Evolutionary conservation across 257 asterid species (phyloP), one percentile per base, ranked within the genome.

Genomic region (Oldenlandia corymbosa): DNA sequence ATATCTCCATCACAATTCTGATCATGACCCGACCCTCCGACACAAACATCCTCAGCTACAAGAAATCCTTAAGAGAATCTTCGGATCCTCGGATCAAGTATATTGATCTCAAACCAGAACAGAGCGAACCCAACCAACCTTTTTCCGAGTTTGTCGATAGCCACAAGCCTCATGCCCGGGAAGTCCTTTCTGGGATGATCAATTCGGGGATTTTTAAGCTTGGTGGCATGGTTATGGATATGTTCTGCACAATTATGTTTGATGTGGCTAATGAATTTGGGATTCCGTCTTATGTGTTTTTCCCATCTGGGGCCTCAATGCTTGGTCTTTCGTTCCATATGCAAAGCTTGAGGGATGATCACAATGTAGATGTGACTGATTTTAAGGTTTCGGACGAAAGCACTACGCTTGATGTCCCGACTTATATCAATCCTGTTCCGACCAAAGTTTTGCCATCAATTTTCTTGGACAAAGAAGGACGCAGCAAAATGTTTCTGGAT

Each of bases 41-140:
- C 36, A 47, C 64, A 10, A 68, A 72, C 26, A 47, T 53, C 37
- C 52, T 20, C n/a, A 2, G 54, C 64, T 49, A 60, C 46, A 57
- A 57, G 42, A 57, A 57, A 34, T 57, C 62, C 27, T 28, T 57
- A 10, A 57, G 46, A 16, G 62, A 57, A 57, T 57, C 62, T 5
- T 31, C 30, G 14, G 30, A 32, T 57, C 8, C 62, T 8, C 46
- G 46, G 1, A 11, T 57, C 21, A 18, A 12, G 21, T 57, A 57
- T 37, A 7, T 57, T 5, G 62, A 57, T 57, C 45, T 57, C 18
- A 45, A 18, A 18, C 62, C 23, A 2, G 46, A 32, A 4, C 27
- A 8, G 16, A 57, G 26, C 20, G 27, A n/a, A 18, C n/a, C 62
- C 14, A 21, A 21, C 14, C 62, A 37, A 17, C 7, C 13, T 47